Evolutionary conservation across 2,329 filamentous ascomycete genomes (phyloP).

Genomic region (Xylariaceae sp.): DNA sequence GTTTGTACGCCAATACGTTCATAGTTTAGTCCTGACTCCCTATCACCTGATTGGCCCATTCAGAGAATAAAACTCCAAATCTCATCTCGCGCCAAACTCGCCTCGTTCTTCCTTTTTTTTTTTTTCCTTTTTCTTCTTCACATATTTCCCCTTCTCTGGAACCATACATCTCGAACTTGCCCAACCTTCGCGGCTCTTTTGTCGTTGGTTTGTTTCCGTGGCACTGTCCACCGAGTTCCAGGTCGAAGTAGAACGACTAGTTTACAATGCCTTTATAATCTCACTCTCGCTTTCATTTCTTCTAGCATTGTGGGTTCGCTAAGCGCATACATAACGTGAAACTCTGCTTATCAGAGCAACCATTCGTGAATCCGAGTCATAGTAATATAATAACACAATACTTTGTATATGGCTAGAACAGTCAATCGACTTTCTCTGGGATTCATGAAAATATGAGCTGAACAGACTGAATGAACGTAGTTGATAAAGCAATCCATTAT

Average conservation of each 20-base stretch:
- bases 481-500: conserved; percentile 3
- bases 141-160: conserved; percentile 46
- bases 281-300: conserved; percentile 40
- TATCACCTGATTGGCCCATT: conserved; percentile 21
- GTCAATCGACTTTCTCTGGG: not conserved
- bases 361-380: not conserved
- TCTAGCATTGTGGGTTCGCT: conserved; percentile 56
- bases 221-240: conserved; percentile 39
- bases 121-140: conserved; percentile 33
- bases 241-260: conserved; percentile 48
- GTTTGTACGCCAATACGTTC: not conserved
- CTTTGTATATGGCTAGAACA: no score
- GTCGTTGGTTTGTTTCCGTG: conserved; percentile 24
- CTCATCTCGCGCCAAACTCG: conserved; percentile 15
- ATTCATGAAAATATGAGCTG: not conserved
- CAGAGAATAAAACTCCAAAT: conserved; percentile 13
- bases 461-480: not conserved
- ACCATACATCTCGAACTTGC: conserved; percentile 33
- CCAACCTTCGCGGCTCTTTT: conserved; percentile 17
- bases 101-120: conserved; percentile 32
- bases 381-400: no score
- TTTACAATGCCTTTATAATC: conserved; percentile 53
- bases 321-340: conserved; percentile 46
- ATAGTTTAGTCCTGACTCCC: not conserved
- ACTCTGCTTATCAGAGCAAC: not conserved